Evolutionary conservation across 352 stramenopile species (phyloP).

Genomic region (Pythium angustatum): DNA sequence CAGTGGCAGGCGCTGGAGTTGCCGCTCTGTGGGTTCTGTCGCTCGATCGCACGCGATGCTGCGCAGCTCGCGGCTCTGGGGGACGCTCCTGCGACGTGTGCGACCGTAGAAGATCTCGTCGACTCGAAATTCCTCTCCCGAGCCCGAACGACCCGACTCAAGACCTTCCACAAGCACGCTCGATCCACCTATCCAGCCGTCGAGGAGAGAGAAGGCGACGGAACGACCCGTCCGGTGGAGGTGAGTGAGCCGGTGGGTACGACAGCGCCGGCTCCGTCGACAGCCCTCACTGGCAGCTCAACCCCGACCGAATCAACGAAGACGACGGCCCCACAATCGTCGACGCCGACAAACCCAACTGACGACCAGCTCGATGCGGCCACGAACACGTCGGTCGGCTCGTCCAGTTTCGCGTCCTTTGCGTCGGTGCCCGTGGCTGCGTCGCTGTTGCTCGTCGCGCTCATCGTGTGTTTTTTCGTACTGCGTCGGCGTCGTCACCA

Average conservation of each 20-base stretch:
- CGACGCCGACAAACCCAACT: neutral
- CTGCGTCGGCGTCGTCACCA: conserved; percentile 18
- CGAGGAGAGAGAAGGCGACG: too few relatives aligned
- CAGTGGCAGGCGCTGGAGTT: conserved; percentile 25
- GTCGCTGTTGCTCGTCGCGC: conserved; percentile 4
- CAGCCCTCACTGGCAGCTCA: too few relatives aligned
- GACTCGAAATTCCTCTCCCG: too few relatives aligned
- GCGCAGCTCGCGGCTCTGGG: neutral
- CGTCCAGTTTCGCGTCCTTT: conserved; percentile 16
- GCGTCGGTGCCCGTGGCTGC: conserved; percentile 20
- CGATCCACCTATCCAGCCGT: too few relatives aligned
- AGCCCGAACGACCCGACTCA: neutral
- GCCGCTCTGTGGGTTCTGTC: conserved; percentile 28
- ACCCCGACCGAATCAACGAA: too few relatives aligned
- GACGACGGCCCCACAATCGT: conserved; percentile 3
- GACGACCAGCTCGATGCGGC: conserved; percentile 1
- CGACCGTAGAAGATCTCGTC: conserved; percentile 26
- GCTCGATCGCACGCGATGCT: conserved; percentile 6
- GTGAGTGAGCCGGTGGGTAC: too few relatives aligned
- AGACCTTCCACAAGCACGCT: neutral
- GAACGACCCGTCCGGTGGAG: too few relatives aligned
- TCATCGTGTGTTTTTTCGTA: conserved; percentile 8
- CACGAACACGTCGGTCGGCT: conserved; percentile 3
- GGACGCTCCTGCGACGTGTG: conserved; percentile 9
- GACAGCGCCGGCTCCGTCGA: too few relatives aligned